These are phyloP conservation scores for Chlamydomonas urium DNA, from an alignment of 139 green algal species.

Conservation along the genomic window DNA sequence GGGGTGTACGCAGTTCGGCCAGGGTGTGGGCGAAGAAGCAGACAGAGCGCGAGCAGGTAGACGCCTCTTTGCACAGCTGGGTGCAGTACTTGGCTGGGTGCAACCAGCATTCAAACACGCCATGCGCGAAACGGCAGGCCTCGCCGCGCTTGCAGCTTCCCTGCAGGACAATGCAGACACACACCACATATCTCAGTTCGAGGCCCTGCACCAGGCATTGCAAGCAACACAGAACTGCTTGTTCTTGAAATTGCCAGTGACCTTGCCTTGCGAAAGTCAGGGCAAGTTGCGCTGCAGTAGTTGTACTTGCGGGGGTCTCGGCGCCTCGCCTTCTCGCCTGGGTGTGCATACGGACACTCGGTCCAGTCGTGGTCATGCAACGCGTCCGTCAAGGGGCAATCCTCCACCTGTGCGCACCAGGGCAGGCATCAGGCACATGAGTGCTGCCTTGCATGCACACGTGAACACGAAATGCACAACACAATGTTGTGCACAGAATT, in stretches of 20 bases:
- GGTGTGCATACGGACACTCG: constrained; percentile 91
- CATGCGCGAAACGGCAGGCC: constrained; percentile 88
- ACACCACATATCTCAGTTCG: too few relatives aligned
- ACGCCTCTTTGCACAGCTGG: constrained; percentile 80
- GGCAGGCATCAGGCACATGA: too few relatives aligned
- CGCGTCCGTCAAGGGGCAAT: neutral
- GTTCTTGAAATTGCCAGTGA: too few relatives aligned
- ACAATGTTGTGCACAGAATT: too few relatives aligned
- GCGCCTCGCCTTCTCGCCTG: constrained; percentile 92
- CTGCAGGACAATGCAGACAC: constrained; percentile 47
- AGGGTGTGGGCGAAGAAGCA: constrained; percentile 87
- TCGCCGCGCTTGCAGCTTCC: constrained; percentile 81
- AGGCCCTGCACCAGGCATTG: too few relatives aligned
- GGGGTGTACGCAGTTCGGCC: constrained; percentile 54
- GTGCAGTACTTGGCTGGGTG: constrained; percentile 90
- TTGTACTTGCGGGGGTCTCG: constrained; percentile 75
- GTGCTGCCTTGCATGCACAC: too few relatives aligned
- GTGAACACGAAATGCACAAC: too few relatives aligned
- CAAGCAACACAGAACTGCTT: too few relatives aligned
- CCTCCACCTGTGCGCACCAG: neutral
- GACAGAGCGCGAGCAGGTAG: constrained; percentile 52
- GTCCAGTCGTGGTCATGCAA: constrained; percentile 73
- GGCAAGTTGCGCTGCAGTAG: constrained; percentile 89
- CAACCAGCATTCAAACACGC: constrained; percentile 98
- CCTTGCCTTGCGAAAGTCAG: constrained; percentile 80